phyloP scores from a whole-genome alignment of 2,329 filamentous ascomycete species.

The Penicillium paneum region DNA sequence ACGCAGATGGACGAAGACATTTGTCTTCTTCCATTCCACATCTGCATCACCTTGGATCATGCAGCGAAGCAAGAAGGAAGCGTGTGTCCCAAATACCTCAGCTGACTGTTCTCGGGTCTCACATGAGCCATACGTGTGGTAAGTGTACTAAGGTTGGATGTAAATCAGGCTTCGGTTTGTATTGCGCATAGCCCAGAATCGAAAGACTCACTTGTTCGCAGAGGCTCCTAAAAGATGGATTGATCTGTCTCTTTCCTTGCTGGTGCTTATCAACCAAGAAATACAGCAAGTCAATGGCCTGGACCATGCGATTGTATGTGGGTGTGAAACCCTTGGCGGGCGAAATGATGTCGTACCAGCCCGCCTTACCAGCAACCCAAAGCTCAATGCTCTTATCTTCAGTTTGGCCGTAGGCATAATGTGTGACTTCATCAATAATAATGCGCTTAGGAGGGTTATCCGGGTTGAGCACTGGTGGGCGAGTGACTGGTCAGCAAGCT shows the following conservation, averaged over 20 bases:
- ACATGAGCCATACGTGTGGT: constrained; percentile 41
- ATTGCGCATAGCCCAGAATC: not conserved
- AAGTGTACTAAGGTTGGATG: constrained; percentile 35
- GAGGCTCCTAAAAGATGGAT: constrained; percentile 38
- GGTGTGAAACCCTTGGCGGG: constrained; percentile 53
- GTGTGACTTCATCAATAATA: constrained; percentile 48
- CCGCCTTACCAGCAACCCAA: constrained; percentile 61
- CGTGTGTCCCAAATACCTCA: constrained; percentile 47
- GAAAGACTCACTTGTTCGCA: constrained; percentile 38
- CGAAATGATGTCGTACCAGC: constrained; percentile 57
- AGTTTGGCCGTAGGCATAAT: constrained; percentile 51
- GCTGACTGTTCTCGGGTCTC: constrained; percentile 47
- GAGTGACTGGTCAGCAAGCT: constrained; percentile 6
- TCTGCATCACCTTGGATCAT: constrained; percentile 48
- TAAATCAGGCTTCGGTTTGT: not conserved
- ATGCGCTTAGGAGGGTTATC: constrained; percentile 43
- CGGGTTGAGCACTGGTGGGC: constrained; percentile 35
- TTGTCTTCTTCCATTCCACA: constrained; percentile 45
- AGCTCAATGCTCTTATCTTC: constrained; percentile 56
- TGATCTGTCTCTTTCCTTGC: constrained; percentile 35
- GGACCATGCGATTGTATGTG: constrained; percentile 55
- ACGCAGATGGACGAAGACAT: constrained; percentile 44
- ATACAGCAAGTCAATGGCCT: constrained; percentile 59
- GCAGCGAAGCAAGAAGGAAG: constrained; percentile 45
- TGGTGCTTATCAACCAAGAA: constrained; percentile 59